Percentiles rank a stretch among this genome's conserved stretches.
These are phyloP conservation scores for Lathyrus tuberosus DNA, from an alignment of 306 rosid genomes.

Conservation along the genomic window DNA sequence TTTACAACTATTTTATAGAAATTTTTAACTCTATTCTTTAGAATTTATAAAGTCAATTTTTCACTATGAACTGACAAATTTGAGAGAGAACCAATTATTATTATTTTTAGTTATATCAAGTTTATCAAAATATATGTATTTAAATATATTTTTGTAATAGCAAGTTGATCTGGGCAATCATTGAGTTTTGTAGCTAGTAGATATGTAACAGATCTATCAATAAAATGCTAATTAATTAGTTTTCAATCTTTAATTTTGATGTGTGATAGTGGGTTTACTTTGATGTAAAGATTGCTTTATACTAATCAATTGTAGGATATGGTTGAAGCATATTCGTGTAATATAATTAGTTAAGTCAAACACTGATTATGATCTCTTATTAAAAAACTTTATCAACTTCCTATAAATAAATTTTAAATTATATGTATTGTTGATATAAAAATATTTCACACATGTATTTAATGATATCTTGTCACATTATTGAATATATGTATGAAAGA, in stretches of 20 bases:
- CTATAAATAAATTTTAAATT: not conserved
- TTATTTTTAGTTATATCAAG: too few species aligned
- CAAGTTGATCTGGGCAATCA: not conserved
- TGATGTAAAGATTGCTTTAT: not conserved
- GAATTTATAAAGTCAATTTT: too few species aligned
- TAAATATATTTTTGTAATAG: not conserved
- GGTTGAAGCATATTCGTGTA: not conserved
- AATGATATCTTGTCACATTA: not conserved
- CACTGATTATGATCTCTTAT: not conserved
- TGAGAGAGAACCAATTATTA: too few species aligned
- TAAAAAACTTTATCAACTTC: not conserved
- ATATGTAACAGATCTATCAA: not conserved
- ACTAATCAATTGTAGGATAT: not conserved
- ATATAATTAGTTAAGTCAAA: not conserved
- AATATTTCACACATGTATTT: too few species aligned
- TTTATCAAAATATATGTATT: too few species aligned
- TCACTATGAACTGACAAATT: too few species aligned
- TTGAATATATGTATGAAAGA: not conserved
- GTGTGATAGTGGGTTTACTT: not conserved
- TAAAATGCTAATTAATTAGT: not conserved
- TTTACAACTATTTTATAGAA: too few species aligned
- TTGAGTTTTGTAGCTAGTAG: not conserved
- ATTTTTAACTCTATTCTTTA: too few species aligned
- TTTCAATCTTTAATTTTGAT: not conserved
- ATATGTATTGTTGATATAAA: not conserved